These are phyloP conservation scores for Leishmania tarentolae DNA, from an alignment of 208 protist species.

Conservation along the genomic window DNA sequence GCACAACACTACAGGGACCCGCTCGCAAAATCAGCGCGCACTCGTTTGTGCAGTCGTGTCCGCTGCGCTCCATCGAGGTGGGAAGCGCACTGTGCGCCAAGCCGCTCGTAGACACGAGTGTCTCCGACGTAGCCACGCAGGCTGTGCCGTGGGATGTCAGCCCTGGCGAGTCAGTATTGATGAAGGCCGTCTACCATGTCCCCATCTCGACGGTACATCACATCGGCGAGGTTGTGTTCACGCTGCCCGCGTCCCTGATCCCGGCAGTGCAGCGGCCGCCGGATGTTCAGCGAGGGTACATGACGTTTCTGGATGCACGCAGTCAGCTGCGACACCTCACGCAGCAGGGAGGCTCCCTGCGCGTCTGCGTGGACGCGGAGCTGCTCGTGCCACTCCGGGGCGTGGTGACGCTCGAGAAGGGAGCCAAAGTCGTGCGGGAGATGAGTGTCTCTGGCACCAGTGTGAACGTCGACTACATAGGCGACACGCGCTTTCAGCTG, in stretches of 20 bases:
- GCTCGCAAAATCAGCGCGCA: slow-evolving; percentile 5
- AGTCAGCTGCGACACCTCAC: slow-evolving; percentile 2
- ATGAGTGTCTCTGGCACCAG: background rate
- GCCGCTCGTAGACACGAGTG: slow-evolving; percentile 25
- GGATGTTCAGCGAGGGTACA: slow-evolving; percentile 49
- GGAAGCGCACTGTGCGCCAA: slow-evolving; percentile 25
- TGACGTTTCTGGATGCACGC: slow-evolving; percentile 29
- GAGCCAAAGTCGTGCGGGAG: slow-evolving; percentile 7
- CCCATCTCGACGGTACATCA: slow-evolving; percentile 34
- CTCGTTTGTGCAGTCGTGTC: slow-evolving; percentile 13
- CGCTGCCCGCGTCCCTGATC: slow-evolving; percentile 59
- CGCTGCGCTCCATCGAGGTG: slow-evolving; percentile 13
- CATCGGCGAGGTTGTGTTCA: slow-evolving; percentile 36
- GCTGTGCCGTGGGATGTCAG: slow-evolving; percentile 63
- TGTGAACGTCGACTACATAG: slow-evolving; percentile 32
- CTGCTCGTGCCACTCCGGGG: slow-evolving; percentile 58
- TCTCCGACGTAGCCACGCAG: slow-evolving; percentile 50
- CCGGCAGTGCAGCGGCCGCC: slow-evolving; percentile 38
- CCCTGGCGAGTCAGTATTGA: slow-evolving; percentile 43
- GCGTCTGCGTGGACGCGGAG: slow-evolving; percentile 28
- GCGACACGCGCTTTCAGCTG: slow-evolving; percentile 54
- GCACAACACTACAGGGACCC: slow-evolving; percentile 23
- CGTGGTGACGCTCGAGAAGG: slow-evolving; percentile 39
- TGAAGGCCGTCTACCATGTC: slow-evolving; percentile 59
- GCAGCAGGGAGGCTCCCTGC: slow-evolving; percentile 28